Conservation (phyloP, 2,329 filamentous ascomycete species). For the Claviceps sorghi region DNA sequence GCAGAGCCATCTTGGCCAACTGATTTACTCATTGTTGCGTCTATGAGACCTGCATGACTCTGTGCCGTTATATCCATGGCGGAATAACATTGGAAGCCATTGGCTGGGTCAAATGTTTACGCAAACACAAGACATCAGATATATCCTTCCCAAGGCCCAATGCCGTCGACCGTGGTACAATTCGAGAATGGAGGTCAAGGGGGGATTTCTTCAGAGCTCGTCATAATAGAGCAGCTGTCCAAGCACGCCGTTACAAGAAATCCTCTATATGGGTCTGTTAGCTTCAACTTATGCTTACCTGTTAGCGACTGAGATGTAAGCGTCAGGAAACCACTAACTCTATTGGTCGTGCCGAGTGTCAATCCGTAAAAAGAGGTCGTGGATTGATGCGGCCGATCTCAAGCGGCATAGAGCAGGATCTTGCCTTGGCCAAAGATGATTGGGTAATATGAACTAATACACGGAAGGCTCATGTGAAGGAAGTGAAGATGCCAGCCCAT, state of each 20-base stretch:
- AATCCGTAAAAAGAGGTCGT: background rate
- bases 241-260: background rate
- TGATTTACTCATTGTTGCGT: background rate
- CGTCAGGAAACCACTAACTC: constrained; percentile 8
- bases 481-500: constrained; percentile 12
- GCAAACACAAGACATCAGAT: constrained; percentile 1
- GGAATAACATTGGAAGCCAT: constrained; percentile 2
- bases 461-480: constrained; percentile 12
- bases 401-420: background rate
- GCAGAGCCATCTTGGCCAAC: background rate
- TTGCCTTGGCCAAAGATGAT: constrained; percentile 5
- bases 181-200: constrained; percentile 4
- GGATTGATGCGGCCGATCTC: background rate
- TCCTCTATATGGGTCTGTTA: constrained; percentile 4
- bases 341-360: background rate
- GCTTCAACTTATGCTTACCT: constrained; percentile 3
- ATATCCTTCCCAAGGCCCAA: constrained; percentile 1
- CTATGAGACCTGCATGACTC: background rate
- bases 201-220: background rate
- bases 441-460: constrained; percentile 8
- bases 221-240: background rate
- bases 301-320: constrained; percentile 7
- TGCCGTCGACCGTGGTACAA: constrained; percentile 3
- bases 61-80: constrained; percentile 3
- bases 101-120: background rate